A percentile compares a stretch with the other conserved stretches of the same genome.
Conservation (phyloP, 106 monocot genomes). For the Chionographis japonica region DNA sequence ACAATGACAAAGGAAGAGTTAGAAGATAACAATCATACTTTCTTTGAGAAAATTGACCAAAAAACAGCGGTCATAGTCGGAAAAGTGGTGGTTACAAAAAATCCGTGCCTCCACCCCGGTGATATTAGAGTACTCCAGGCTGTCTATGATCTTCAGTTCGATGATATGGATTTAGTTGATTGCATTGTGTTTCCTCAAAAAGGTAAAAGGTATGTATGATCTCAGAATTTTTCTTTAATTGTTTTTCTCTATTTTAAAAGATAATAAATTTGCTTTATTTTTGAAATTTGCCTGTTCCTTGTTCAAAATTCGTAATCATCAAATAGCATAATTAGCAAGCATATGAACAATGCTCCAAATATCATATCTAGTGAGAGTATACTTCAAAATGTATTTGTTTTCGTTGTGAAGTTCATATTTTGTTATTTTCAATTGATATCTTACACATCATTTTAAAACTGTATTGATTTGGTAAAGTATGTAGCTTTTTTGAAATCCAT, state of each 20-base stretch:
- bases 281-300: too few relatives aligned
- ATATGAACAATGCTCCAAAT: too few relatives aligned
- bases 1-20: slow-evolving; percentile 66
- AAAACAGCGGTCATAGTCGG: slow-evolving; percentile 61
- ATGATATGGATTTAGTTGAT: slow-evolving; percentile 70
- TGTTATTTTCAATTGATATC: too few relatives aligned
- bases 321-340: too few relatives aligned
- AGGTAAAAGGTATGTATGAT: slow-evolving; percentile 61
- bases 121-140: slow-evolving; percentile 87
- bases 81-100: slow-evolving; percentile 82
- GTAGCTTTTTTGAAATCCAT: too few relatives aligned
- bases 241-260: not conserved
- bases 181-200: slow-evolving; percentile 86
- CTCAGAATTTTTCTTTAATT: not conserved
- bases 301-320: too few relatives aligned
- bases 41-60: slow-evolving; percentile 39
- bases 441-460: too few relatives aligned
- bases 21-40: slow-evolving; percentile 22
- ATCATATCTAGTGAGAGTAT: too few relatives aligned
- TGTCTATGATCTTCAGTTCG: slow-evolving; percentile 48
- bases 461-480: too few relatives aligned
- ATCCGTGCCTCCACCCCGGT: slow-evolving; percentile 96
- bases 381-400: too few relatives aligned
- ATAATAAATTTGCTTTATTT: not conserved
- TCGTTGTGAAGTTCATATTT: too few relatives aligned